Conservation (phyloP, 768 basidiomycete genomes). For the Boletellus emodensis region DNA sequence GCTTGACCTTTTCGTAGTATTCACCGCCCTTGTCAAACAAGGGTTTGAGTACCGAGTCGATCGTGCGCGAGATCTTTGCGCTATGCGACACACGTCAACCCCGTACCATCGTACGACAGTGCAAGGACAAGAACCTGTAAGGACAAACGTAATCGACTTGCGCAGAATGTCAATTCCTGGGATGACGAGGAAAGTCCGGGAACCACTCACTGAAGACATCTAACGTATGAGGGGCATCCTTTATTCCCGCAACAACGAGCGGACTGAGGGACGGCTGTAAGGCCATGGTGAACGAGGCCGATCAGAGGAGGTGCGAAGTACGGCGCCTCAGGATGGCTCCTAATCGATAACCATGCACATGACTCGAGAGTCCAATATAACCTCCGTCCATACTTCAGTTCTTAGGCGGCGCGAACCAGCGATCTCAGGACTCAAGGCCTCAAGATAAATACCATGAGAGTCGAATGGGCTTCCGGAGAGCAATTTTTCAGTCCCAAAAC, state of each 20-base stretch:
- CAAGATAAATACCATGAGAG: too few relatives aligned
- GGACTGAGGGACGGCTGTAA: slow-evolving; percentile 71
- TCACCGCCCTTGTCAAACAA: slow-evolving; percentile 53
- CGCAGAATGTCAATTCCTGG: background rate
- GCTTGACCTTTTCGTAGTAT: slow-evolving; percentile 70
- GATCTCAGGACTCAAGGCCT: too few relatives aligned
- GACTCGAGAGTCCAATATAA: too few relatives aligned
- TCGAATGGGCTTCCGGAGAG: too few relatives aligned
- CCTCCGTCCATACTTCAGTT: too few relatives aligned
- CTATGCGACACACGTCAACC: slow-evolving; percentile 30
- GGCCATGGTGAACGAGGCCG: slow-evolving; percentile 48
- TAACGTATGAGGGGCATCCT: slow-evolving; percentile 67
- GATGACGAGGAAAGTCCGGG: background rate
- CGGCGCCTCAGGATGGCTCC: background rate
- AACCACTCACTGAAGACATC: slow-evolving; percentile 66
- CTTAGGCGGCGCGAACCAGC: too few relatives aligned
- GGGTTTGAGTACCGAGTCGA: slow-evolving; percentile 61
- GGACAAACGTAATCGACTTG: slow-evolving; percentile 87
- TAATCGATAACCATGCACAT: too few relatives aligned
- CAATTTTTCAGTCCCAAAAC: too few relatives aligned
- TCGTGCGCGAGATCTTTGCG: slow-evolving; percentile 55
- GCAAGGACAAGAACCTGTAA: slow-evolving; percentile 47
- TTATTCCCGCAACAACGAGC: slow-evolving; percentile 56
- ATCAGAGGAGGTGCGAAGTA: too few relatives aligned
- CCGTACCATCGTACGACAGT: background rate